Percentiles rank a stretch among this genome's conserved stretches.
Evolutionary conservation across 139 green algal species (phyloP).

Genomic region (Desmodesmus armatus): DNA sequence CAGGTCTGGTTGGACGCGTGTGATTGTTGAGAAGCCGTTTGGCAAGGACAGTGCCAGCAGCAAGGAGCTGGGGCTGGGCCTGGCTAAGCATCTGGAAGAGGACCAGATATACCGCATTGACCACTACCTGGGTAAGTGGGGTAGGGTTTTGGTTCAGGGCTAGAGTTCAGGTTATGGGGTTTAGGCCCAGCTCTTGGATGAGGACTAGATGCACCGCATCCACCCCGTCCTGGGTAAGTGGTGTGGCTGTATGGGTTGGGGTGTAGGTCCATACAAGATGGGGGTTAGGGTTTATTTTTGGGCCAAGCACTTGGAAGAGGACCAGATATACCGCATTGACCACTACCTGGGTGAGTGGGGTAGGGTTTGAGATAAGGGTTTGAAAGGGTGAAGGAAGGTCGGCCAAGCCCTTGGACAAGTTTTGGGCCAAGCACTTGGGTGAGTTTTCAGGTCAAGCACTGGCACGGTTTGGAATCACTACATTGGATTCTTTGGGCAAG

Average conservation of each 20-base stretch:
- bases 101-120: slow-evolving; percentile 99
- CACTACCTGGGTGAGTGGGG: slow-evolving; percentile 91
- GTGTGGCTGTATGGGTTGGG: too few species aligned
- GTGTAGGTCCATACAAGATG: too few species aligned
- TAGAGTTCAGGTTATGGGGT: not conserved
- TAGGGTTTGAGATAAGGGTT: too few species aligned
- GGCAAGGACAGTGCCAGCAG: slow-evolving; percentile 89
- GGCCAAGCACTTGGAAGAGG: slow-evolving; percentile 88
- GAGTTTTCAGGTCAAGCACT: too few species aligned
- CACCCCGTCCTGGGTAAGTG: too few species aligned
- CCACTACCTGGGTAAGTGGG: slow-evolving; percentile 92
- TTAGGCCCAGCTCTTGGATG: too few species aligned
- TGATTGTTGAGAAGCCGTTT: slow-evolving; percentile 99
- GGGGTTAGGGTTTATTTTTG: too few species aligned
- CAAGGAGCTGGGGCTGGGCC: slow-evolving; percentile 73
- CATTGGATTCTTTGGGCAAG: too few species aligned
- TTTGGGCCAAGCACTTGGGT: slow-evolving; percentile 78
- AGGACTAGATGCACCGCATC: too few species aligned
- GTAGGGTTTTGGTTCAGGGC: too few species aligned
- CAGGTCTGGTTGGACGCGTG: slow-evolving; percentile 92
- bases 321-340: slow-evolving; percentile 99
- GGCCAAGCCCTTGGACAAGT: too few species aligned
- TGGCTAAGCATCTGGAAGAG: slow-evolving; percentile 90
- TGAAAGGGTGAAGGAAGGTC: not conserved
- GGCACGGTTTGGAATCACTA: too few species aligned